These are phyloP conservation scores for Apiotrichum siamense DNA, from an alignment of 1,284 basidiomycete genomes.

Conservation along the genomic window DNA sequence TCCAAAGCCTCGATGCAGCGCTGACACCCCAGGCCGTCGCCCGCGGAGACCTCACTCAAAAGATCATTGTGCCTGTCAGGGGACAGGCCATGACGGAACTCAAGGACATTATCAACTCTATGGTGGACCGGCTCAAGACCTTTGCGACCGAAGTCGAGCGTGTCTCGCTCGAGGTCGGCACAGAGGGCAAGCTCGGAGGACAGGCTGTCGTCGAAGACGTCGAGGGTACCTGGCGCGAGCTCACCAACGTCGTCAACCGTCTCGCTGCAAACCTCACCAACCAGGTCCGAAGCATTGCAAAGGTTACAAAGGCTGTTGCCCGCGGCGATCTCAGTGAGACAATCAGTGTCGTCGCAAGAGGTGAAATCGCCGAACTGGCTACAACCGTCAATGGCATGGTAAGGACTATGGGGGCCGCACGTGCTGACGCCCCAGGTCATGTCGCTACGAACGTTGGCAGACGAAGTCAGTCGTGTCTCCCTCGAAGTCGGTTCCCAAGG, in stretches of 20 bases:
- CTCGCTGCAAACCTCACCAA: slow-evolving; percentile 89
- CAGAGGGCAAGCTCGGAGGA: slow-evolving; percentile 85
- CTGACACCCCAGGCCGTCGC: slow-evolving; percentile 65
- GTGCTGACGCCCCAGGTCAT: slow-evolving; percentile 54
- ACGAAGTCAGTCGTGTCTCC: slow-evolving; percentile 93
- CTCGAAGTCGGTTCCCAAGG: slow-evolving; percentile 87
- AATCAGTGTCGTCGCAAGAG: slow-evolving; percentile 92
- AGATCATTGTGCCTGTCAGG: slow-evolving; percentile 93
- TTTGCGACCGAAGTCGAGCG: slow-evolving; percentile 53
- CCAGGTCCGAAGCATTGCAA: slow-evolving; percentile 90
- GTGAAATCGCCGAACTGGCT: slow-evolving; percentile 95
- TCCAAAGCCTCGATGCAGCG: not conserved
- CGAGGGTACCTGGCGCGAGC: slow-evolving; percentile 88
- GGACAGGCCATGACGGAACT: slow-evolving; percentile 96
- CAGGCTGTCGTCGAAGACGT: slow-evolving; percentile 89
- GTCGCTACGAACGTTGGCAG: slow-evolving; percentile 77
- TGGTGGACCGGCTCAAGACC: slow-evolving; percentile 60
- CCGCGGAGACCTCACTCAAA: slow-evolving; percentile 85
- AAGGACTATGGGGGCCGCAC: slow-evolving; percentile 6
- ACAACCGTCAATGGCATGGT: slow-evolving; percentile 98
- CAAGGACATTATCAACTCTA: slow-evolving; percentile 96
- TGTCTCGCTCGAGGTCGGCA: slow-evolving; percentile 79
- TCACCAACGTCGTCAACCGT: slow-evolving; percentile 85
- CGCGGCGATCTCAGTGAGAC: slow-evolving; percentile 90
- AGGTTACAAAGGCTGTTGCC: slow-evolving; percentile 96